phyloP scores from a whole-genome alignment of 148 eudicot genomes.

The Rhododendron molle region DNA sequence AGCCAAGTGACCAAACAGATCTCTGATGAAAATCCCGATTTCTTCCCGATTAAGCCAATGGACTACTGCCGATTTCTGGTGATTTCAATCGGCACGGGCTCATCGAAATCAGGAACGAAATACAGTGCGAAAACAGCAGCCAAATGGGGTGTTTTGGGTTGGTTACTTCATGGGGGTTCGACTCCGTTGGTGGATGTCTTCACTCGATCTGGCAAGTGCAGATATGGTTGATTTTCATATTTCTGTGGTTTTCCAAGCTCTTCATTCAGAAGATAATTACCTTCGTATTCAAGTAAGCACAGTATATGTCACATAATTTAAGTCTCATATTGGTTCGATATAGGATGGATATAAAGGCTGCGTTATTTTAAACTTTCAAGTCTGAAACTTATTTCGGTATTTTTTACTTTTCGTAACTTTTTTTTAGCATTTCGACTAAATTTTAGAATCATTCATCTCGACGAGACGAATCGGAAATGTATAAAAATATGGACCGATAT shows the following conservation, averaged over 20 bases:
- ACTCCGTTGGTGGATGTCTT: constrained; percentile 16
- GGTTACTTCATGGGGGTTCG: constrained; percentile 9
- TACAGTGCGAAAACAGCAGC: constrained; percentile 10
- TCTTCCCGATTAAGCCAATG: constrained; percentile 12
- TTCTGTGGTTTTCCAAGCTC: constrained; percentile 14
- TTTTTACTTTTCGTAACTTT: too few relatives aligned
- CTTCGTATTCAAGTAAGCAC: too few relatives aligned
- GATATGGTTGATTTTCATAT: constrained; percentile 23
- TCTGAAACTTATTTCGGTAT: too few relatives aligned
- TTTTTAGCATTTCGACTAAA: too few relatives aligned
- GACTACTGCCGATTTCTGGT: constrained; percentile 14
- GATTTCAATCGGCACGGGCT: constrained; percentile 18
- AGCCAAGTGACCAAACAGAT: constrained; percentile 12
- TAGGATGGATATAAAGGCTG: too few relatives aligned
- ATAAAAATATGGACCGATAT: too few relatives aligned
- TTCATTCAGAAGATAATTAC: background rate
- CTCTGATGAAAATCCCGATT: background rate
- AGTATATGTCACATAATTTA: too few relatives aligned
- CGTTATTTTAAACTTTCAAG: too few relatives aligned
- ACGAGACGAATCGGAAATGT: too few relatives aligned
- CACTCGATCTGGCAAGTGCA: constrained; percentile 9
- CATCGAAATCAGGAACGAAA: constrained; percentile 1
- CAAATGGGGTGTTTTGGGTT: constrained; percentile 19
- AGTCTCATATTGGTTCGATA: too few relatives aligned
- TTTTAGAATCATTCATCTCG: too few relatives aligned